Evolutionary conservation across 495 filamentous ascomycete species (phyloP), one percentile per base, ranked within the genome.

Genomic region (Lentithecium fluviatile): DNA sequence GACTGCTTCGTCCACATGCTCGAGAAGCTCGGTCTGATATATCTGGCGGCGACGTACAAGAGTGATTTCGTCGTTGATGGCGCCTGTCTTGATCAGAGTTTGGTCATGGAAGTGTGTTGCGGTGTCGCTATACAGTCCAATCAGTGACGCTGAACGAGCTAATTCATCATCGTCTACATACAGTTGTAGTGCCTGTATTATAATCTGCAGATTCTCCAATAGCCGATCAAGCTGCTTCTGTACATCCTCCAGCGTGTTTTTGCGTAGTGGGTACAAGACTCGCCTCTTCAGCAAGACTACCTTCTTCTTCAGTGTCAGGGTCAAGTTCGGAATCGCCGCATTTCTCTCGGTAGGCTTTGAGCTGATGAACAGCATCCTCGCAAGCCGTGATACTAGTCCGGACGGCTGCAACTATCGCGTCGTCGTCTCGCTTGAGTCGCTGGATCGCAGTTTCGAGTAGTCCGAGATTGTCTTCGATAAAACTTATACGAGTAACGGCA

Each of bases 261-360:
- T 58, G 1, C 20, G 26, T 15, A 58, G 48, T 11, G 54, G 45
- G 20, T 48, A 58, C 25, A 49, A 24, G 11, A 49, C 2, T 32
- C 54, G 12, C 12, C 36, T 47, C 24, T 48, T 58, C 2, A 37
- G 19, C 15, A 58, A 34, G 1, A 12, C 17, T 15, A 49, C 1
- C 45, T 37, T 34, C 10, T 37, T 20, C 42, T 10, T 34, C 25
- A 52, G 15, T 48, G 24, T 17, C 13, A 12, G 54, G 54, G 23
- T 8, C 3, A 29, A 20, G n/a, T 5, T n/a, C 15, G 4, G 26
- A 5, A 26, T 58, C 45, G 15, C 54, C 26, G 23, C 54, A 58
- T 45, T 49, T 47, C 43, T 20, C 29, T 37, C 6, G 24, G 10
- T 5, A 37, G 6, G 12, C 6, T 8, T 52, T 26, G 2, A 58